phyloP scores from a whole-genome alignment of 805 yeast species.

The Zygosaccharomyces bailii region DNA sequence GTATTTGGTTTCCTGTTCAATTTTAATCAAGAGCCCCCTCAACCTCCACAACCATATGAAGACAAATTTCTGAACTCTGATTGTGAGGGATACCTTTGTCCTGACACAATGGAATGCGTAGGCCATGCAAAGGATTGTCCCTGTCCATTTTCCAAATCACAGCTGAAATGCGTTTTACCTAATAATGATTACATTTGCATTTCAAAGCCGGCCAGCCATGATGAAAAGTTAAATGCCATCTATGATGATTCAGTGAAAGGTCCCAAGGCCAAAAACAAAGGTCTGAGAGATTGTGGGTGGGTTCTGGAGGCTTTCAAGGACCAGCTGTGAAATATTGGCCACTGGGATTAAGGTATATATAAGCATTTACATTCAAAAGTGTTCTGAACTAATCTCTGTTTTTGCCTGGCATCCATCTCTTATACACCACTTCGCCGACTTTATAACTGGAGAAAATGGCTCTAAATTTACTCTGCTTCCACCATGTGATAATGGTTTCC shows the following conservation, averaged over 20 bases:
- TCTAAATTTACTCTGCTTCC: slow-evolving; percentile 17
- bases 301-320: slow-evolving; percentile 67
- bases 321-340: slow-evolving; percentile 32
- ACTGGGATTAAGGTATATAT: background rate
- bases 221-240: slow-evolving; percentile 35
- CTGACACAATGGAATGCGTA: slow-evolving; percentile 80
- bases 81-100: slow-evolving; percentile 73
- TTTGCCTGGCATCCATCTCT: slow-evolving; percentile 82
- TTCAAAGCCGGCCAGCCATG: slow-evolving; percentile 65
- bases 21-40: slow-evolving; percentile 40
- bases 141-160: slow-evolving; percentile 84
- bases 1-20: slow-evolving; percentile 35
- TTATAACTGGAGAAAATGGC: slow-evolving; percentile 40
- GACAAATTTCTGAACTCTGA: slow-evolving; percentile 38
- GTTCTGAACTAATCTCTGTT: slow-evolving; percentile 64
- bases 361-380: background rate
- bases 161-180: slow-evolving; percentile 75
- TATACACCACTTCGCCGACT: slow-evolving; percentile 64
- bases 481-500: slow-evolving; percentile 28
- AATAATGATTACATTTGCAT: slow-evolving; percentile 69
- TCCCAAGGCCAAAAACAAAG: slow-evolving; percentile 44
- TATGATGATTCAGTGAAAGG: slow-evolving; percentile 48
- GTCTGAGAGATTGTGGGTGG: slow-evolving; percentile 80
- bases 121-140: slow-evolving; percentile 70
- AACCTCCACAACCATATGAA: slow-evolving; percentile 34